Conservation (phyloP, 208 protist genomes). For the Trypanosoma theileri region DNA sequence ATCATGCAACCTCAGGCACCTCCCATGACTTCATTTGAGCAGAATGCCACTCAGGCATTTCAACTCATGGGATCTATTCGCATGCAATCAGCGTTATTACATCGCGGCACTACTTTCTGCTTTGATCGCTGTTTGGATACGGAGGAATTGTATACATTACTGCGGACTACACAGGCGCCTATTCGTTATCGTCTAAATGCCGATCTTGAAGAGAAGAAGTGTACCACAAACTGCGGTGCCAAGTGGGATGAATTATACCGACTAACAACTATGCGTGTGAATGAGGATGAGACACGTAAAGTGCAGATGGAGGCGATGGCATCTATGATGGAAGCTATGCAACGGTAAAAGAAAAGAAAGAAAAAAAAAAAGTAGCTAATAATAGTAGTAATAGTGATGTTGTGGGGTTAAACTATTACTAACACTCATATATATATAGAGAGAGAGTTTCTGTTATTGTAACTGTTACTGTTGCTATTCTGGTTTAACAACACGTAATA, state of each 20-base stretch:
- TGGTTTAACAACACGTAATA: no score
- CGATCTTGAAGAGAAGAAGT: conserved; percentile 86
- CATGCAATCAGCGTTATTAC: conserved; percentile 57
- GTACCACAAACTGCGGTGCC: conserved; percentile 63
- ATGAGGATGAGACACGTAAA: conserved; percentile 47
- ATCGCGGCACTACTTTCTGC: conserved; percentile 59
- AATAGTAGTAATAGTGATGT: no score
- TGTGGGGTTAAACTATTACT: conserved; percentile 1
- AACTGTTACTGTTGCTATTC: neutral
- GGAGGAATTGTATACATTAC: conserved; percentile 85
- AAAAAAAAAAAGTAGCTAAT: conserved; percentile 12
- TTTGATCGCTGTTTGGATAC: conserved; percentile 83
- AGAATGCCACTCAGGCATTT: conserved; percentile 65
- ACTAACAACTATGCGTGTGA: conserved; percentile 40
- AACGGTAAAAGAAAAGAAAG: conserved; percentile 19
- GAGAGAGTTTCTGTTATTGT: conserved; percentile 14
- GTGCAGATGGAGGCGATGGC: conserved; percentile 64
- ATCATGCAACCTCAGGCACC: conserved; percentile 60
- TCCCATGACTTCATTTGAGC: conserved; percentile 76
- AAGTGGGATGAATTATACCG: conserved; percentile 79
- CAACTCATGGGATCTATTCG: conserved; percentile 53
- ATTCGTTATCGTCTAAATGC: conserved; percentile 74
- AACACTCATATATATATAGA: conserved; percentile 16
- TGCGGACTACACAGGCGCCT: conserved; percentile 77
- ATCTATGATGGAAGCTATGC: conserved; percentile 63